These are phyloP conservation scores for Craterostigma plantagineum DNA, from an alignment of 257 asterid genomes.

Conservation along the genomic window DNA sequence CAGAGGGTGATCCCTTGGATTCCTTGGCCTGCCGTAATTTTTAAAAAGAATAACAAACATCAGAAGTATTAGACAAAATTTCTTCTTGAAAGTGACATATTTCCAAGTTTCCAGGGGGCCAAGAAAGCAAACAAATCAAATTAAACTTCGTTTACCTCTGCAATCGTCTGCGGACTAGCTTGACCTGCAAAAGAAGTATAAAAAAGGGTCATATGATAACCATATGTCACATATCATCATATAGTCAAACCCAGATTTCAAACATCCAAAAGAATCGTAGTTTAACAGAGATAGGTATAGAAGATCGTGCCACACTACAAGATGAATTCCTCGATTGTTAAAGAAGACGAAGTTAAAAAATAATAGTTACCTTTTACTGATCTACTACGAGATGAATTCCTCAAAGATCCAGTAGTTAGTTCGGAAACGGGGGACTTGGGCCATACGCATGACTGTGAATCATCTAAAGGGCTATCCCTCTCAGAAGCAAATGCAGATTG, in stretches of 20 bases:
- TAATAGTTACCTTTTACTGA: conserved; percentile 7
- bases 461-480: conserved; percentile 67
- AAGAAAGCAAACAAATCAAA: conserved; percentile 6
- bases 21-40: conserved; percentile 55
- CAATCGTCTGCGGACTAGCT: conserved; percentile 13
- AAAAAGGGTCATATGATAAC: background rate
- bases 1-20: conserved; percentile 26
- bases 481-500: conserved; percentile 64
- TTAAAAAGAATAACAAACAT: no score
- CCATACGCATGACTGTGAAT: conserved; percentile 44
- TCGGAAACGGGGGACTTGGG: conserved; percentile 67
- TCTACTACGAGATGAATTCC: conserved; percentile 58
- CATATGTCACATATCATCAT: background rate
- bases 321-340: no score
- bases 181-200: conserved; percentile 20
- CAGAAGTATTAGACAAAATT: no score
- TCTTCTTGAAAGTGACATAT: no score
- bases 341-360: no score
- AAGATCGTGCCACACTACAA: no score
- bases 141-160: conserved; percentile 22
- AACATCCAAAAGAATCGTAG: background rate
- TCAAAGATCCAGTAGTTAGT: conserved; percentile 23
- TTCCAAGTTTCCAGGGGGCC: no score
- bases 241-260: background rate
- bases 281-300: no score